These are phyloP conservation scores for Solanum raphanifolium DNA, from an alignment of 257 asterid species.

Conservation along the genomic window DNA sequence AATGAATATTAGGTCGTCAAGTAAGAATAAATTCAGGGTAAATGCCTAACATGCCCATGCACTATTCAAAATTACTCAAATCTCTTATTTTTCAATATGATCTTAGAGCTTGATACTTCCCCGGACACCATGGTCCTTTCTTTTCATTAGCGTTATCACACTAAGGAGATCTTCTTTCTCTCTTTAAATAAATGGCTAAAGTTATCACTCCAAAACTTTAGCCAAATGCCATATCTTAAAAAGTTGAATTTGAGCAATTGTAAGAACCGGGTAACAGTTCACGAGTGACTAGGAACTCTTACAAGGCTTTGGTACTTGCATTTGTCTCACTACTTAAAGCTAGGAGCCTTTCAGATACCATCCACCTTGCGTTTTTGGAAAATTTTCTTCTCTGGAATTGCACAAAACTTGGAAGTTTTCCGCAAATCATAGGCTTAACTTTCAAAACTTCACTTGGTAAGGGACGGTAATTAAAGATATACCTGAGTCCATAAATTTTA, in stretches of 20 bases:
- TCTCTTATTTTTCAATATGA: background rate
- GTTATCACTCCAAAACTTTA: background rate
- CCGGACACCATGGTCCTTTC: background rate
- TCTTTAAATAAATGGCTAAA: background rate
- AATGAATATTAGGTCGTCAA: background rate
- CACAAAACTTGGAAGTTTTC: background rate
- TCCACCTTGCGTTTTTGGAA: background rate
- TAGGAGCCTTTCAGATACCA: background rate
- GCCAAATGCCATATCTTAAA: slow-evolving; percentile 1
- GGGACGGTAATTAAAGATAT: slow-evolving; percentile 1
- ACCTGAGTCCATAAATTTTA: background rate
- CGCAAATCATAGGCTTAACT: background rate
- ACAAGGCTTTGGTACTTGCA: background rate
- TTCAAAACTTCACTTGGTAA: slow-evolving; percentile 1
- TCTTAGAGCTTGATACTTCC: background rate
- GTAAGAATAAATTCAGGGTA: background rate
- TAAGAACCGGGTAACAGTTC: background rate
- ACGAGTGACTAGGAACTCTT: background rate
- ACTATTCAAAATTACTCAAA: background rate
- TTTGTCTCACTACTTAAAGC: slow-evolving; percentile 1
- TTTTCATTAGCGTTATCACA: background rate
- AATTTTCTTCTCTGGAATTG: background rate
- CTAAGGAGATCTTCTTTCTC: background rate
- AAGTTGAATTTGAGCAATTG: slow-evolving; percentile 3
- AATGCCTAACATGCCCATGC: background rate